Evolutionary conservation across 345 rosid genomes (phyloP).

Genomic region (Xanthoceras sorbifolium): DNA sequence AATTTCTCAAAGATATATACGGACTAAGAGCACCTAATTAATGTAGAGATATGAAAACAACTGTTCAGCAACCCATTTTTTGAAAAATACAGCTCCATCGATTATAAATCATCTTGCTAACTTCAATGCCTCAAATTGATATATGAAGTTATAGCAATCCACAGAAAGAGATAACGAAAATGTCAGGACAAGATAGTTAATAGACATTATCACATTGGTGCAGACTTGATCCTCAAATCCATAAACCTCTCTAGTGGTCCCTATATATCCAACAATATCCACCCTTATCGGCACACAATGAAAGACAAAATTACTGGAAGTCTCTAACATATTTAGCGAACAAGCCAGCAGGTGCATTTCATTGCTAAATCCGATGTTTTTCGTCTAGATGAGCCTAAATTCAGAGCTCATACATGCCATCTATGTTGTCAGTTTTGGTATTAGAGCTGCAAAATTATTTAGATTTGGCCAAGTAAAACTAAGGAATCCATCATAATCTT

Average conservation of each 20-base stretch:
- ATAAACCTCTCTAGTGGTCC: constrained; percentile 30
- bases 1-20: constrained; percentile 10
- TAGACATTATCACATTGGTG: constrained; percentile 28
- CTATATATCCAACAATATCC: constrained; percentile 15
- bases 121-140: constrained; percentile 17
- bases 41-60: constrained; percentile 15
- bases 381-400: background rate
- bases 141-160: constrained; percentile 13
- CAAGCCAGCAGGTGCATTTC: background rate
- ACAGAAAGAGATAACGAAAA: constrained; percentile 22
- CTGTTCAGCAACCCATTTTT: constrained; percentile 16
- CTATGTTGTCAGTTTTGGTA: background rate
- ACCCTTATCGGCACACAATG: background rate
- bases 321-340: constrained; percentile 2
- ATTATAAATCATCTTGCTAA: constrained; percentile 21
- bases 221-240: constrained; percentile 19
- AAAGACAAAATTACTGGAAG: constrained; percentile 12
- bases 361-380: background rate
- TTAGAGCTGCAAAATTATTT: constrained; percentile 1
- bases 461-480: background rate
- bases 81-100: background rate
- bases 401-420: background rate
- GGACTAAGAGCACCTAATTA: constrained; percentile 12
- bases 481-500: background rate
- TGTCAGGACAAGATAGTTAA: constrained; percentile 28